phyloP scores from a whole-genome alignment of 1,284 basidiomycete species.

The Pseudozyma sp. region DNA sequence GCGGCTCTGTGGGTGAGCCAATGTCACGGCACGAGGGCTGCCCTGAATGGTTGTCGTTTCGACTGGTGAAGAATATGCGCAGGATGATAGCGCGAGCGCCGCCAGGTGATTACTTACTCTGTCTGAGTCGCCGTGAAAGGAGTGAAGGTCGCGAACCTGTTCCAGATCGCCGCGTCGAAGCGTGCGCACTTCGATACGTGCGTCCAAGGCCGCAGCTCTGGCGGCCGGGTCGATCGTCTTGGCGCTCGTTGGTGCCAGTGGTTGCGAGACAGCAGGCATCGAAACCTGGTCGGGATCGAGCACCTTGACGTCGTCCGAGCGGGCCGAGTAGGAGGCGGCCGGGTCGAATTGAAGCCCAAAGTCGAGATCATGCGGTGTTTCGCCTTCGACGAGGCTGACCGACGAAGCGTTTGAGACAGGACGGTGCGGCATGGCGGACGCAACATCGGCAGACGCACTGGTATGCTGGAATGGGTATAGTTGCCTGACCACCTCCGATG shows the following conservation, averaged over 20 bases:
- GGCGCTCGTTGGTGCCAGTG: constrained; percentile 24
- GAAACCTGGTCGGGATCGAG: constrained; percentile 24
- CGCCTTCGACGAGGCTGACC: constrained; percentile 47
- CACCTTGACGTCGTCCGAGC: constrained; percentile 25
- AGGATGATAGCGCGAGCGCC: constrained; percentile 16
- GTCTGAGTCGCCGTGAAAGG: constrained; percentile 61
- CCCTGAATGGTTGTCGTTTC: constrained; percentile 31
- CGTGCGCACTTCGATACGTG: constrained; percentile 56
- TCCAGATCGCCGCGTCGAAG: constrained; percentile 59
- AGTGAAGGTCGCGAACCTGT: constrained; percentile 63
- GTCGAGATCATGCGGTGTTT: constrained; percentile 48
- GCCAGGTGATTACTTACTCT: constrained; percentile 52
- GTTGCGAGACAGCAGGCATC: constrained; percentile 16
- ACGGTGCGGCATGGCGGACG: constrained; percentile 33
- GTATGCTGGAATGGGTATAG: constrained; percentile 40
- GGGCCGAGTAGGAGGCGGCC: constrained; percentile 4
- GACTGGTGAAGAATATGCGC: constrained; percentile 31
- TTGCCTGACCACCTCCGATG: constrained; percentile 27
- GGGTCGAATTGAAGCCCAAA: constrained; percentile 35
- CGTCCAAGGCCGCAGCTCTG: constrained; percentile 57
- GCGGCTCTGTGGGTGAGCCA: constrained; percentile 3
- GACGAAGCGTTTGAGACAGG: constrained; percentile 51
- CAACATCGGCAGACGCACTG: neutral
- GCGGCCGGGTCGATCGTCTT: constrained; percentile 44
- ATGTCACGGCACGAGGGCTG: constrained; percentile 22